Base-by-base conservation (phyloP, 176 grass and related monocot genomes). In the Juncus inflexus region DNA sequence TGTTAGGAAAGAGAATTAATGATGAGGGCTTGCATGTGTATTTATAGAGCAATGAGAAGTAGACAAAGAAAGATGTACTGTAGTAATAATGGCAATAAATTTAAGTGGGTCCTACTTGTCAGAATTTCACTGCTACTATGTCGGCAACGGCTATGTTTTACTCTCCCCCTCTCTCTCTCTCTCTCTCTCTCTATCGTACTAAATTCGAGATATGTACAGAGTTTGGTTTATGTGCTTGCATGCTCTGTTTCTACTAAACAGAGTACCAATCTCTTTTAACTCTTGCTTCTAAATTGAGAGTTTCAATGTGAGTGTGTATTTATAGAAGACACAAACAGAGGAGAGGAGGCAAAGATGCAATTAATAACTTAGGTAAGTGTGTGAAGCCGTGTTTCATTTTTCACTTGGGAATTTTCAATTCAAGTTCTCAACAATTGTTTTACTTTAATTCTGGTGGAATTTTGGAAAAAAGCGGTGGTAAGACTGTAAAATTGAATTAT, bases 131-230 rank as follows among this genome's bases (percentile, higher is more conserved):
- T 8, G 10, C 49, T 52, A 52, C 52, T 52, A 40, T 3, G 65
- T 67, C 65, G 65, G 52, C 51, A 71, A 71, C 67, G 67, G 52
- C 67, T 71, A 3, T 59, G 28, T 56, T 2, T 47, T 47, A n/a
- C 3, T 58, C 50, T 56, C 7, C n/a, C n/a, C n/a, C n/a, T n/a
- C n/a, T n/a, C n/a, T 41, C 1, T 28, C 1, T 28, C 19, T 28
- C 12, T 54, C 10, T 52, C 15, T 9, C 61, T 42, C 10, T 43
- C 4, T 14, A 5, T 28, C 19, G 0, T 28, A 28, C 19, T 28
- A 28, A 28, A 28, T 28, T 28, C 19, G 19, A 28, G 19, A 28
- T 28, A 28, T 28, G 19, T 10, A 12, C 11, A n/a, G 13, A 39
- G 7, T 37, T 70, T 58, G 67, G 52, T 38, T 35, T 42, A 16